These are phyloP conservation scores for Kurtzmaniella cleridarum DNA, from an alignment of 805 yeast genomes.

Conservation along the genomic window DNA sequence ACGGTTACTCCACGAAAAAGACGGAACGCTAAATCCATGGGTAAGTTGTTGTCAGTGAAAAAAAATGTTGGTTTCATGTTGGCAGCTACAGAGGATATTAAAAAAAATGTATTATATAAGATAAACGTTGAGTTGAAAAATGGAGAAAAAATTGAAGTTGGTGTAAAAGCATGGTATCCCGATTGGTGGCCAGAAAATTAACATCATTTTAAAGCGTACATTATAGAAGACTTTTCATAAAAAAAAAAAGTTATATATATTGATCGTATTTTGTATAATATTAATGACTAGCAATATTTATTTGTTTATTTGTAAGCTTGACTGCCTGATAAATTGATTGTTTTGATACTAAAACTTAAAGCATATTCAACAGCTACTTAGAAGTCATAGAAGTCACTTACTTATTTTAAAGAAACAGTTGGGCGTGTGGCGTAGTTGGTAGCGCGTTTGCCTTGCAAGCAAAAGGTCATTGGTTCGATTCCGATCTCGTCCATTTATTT, in stretches of 20 bases:
- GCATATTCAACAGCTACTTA: no score
- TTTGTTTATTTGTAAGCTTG: no score
- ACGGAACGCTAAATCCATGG: conserved; percentile 45
- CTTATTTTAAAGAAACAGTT: background rate
- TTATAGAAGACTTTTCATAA: no score
- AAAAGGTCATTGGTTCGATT: conserved; percentile 75
- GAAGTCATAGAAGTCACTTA: no score
- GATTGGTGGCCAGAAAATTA: conserved; percentile 67
- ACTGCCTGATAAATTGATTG: no score
- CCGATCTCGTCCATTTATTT: conserved; percentile 62
- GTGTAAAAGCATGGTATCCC: conserved; percentile 53
- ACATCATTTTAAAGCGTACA: conserved; percentile 1
- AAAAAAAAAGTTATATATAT: no score
- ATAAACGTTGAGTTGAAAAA: conserved; percentile 19
- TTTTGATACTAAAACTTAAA: no score
- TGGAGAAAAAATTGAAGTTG: conserved; percentile 23
- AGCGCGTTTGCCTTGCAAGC: conserved; percentile 79
- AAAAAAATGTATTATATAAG: conserved; percentile 37
- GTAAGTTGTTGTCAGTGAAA: conserved; percentile 51
- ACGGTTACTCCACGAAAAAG: conserved; percentile 25
- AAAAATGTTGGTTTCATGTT: conserved; percentile 66
- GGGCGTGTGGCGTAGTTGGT: conserved; percentile 84
- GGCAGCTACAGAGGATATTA: conserved; percentile 40
- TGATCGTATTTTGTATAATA: no score
- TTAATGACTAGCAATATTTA: no score